Conservation (phyloP, 75 land plant species). For the Pseudotsuga menziesii region DNA sequence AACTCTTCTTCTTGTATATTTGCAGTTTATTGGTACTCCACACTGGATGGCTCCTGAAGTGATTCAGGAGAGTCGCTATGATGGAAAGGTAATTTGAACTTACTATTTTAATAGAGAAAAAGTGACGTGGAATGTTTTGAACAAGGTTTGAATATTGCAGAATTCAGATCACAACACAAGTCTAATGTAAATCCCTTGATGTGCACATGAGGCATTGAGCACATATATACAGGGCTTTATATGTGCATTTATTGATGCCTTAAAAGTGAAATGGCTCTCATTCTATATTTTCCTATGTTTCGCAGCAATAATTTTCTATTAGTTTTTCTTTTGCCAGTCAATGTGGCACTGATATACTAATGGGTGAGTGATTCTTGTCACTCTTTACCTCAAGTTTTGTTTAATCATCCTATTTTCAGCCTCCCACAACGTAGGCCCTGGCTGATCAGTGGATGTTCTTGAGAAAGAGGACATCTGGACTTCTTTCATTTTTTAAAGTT, state of each 20-base stretch:
- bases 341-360: neutral
- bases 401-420: neutral
- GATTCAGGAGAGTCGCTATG: slow-evolving; percentile 98
- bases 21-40: slow-evolving; percentile 97
- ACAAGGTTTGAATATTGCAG: neutral
- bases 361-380: neutral
- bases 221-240: neutral
- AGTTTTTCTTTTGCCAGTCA: neutral
- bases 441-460: neutral
- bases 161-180: neutral
- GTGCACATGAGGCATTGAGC: neutral
- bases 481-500: neutral
- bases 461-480: neutral
- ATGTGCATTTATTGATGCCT: neutral
- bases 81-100: slow-evolving; percentile 82
- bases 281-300: neutral
- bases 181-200: neutral
- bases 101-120: neutral
- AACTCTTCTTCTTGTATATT: slow-evolving; percentile 5
- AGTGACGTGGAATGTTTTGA: neutral
- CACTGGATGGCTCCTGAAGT: slow-evolving; percentile 99
- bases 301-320: neutral
- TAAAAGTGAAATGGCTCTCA: neutral
- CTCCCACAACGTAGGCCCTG: no score
- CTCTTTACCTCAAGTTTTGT: neutral